Base-by-base conservation (phyloP, 495 filamentous ascomycete species). In the Penicillium mononematosum region DNA sequence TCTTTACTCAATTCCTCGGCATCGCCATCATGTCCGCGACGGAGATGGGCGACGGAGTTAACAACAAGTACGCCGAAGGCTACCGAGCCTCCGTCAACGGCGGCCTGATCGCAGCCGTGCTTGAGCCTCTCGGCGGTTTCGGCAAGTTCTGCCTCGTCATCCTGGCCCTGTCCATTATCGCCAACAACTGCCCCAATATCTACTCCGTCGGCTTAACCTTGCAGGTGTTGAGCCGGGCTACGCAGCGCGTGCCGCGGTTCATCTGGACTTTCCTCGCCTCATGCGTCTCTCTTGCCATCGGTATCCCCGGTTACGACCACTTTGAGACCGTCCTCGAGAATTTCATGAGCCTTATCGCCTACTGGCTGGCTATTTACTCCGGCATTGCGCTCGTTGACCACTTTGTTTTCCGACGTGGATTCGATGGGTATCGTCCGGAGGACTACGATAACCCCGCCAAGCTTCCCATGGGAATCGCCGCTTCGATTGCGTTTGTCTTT, bases 111-210 rank as follows among this genome's bases (percentile, higher is more conserved):
- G 83, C 74, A 5, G 82, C 83, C 10, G 86, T 88, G 9, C 79
- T 95, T 0, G 82, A 82, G 4, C 79, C 79, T 1, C 77, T 92
- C 0, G 90, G 90, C 24, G 75, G 78, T 43, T 92, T 93, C 64
- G 90, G 90, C 58, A 81, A 90, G 65, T 91, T 94, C 78, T 94
- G 90, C 71, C 67, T 95, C 19, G 84, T 92, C 50, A 76, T 95
- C 44, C 83, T 95, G 5, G 87, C 89, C 0, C 80, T 93, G 27
- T 86, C 83, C 60, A 92, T 91, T 66, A 82, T 92, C 60, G 87
- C 88, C 55, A 93, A 88, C 76, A 92, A 92, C 75, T 91, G 86
- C 74, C 90, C 93, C n/a, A 91, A 88, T 75, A 88, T 91, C 63
- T 96, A 96, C 78, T 90, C 88, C 38, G 84, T 94, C 43, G 82